A percentile compares a stretch with the other conserved stretches of the same genome.
phyloP scores from a whole-genome alignment of 768 basidiomycete species.

The Russula vinacea region DNA sequence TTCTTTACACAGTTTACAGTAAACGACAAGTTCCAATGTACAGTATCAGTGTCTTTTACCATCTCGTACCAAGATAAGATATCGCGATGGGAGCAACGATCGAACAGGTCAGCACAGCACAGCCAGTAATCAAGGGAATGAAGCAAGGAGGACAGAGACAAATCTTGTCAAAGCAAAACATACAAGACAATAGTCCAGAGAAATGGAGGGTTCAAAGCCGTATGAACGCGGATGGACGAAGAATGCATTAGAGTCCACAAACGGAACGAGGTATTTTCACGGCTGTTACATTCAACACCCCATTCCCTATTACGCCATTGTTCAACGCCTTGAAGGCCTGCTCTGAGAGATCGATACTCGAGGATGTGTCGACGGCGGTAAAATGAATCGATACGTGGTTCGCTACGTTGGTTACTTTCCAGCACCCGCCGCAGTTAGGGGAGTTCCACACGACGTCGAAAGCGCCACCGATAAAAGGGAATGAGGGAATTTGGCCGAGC shows the following conservation, averaged over 20 bases:
- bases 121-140: too few species aligned
- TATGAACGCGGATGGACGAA: too few species aligned
- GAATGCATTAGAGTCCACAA: slow-evolving; percentile 28
- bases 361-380: slow-evolving; percentile 49
- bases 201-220: too few species aligned
- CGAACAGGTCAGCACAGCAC: too few species aligned
- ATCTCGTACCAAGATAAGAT: too few species aligned
- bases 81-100: too few species aligned
- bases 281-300: slow-evolving; percentile 34
- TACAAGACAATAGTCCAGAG: too few species aligned
- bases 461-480: slow-evolving; percentile 59
- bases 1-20: too few species aligned
- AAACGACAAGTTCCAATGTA: too few species aligned
- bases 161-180: too few species aligned
- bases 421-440: slow-evolving; percentile 56
- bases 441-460: slow-evolving; percentile 52
- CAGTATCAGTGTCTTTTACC: too few species aligned
- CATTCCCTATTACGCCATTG: slow-evolving; percentile 30
- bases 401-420: slow-evolving; percentile 51
- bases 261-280: slow-evolving; percentile 31
- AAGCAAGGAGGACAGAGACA: too few species aligned
- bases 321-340: slow-evolving; percentile 37
- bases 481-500: slow-evolving; percentile 51
- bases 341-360: slow-evolving; percentile 42
- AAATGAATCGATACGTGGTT: slow-evolving; percentile 43